Evolutionary conservation across 2,329 filamentous ascomycete species (phyloP), one percentile per base, ranked within the genome.

Genomic region (Fusarium devonianum): DNA sequence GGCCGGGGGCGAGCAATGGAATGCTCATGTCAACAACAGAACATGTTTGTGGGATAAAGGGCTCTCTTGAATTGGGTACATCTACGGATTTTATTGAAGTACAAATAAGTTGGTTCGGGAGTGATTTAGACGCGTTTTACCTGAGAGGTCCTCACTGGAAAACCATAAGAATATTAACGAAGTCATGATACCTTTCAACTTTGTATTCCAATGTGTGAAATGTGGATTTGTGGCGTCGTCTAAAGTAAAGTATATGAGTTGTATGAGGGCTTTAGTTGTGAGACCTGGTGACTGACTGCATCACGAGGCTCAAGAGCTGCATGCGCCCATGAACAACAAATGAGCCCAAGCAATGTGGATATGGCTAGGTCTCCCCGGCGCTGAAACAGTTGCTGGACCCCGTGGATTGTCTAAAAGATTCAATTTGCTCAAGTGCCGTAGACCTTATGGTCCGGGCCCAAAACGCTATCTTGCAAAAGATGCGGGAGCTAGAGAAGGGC

Each of bases 91-190:
- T n/a, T n/a, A n/a, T n/a, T n/a, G n/a, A 22, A 37, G 14, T 13
- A 40, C 26, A 39, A 38, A 30, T 22, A 22, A 42, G 33, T 14
- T 30, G 29, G 32, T 17, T 17, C 42, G 21, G 28, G n/a, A 47
- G 17, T 42, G 40, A 52, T 55, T 48, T 57, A 59, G 56, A 59
- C 42, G 39, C 35, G 19, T 53, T 41, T 35, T 37, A 47, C 16
- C 28, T 22, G 25, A 53, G 53, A 37, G n/a, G 35, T 60, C 25
- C 40, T 53, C 28, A 25, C 14, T 44, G 55, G 56, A 56, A 57
- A 60, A 56, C 47, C 17, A 51, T 26, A 39, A 59, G n/a, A 57
- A 57, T 39, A 43, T 54, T 60, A 53, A 54, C 49, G 56, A 58
- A 48, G 37, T 53, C 17, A 60, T 35, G 49, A 58, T 7, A 35